Percentiles rank a stretch among this genome's conserved stretches.
Conservation (phyloP, 1,284 basidiomycete species). For the Inonotus hispidus region DNA sequence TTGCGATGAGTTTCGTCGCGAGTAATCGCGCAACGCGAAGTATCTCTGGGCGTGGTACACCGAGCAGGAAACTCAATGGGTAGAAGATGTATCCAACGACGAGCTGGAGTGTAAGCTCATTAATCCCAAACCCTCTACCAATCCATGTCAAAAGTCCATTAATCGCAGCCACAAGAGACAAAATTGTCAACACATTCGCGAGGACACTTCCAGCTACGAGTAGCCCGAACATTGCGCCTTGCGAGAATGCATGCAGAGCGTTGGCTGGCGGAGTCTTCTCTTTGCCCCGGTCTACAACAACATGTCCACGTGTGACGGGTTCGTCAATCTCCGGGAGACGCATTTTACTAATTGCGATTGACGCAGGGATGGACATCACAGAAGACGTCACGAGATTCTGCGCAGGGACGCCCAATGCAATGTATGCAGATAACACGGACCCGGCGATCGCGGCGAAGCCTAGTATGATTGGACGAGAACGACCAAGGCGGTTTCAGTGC, state of each 20-base stretch:
- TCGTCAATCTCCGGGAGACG: conserved; percentile 80
- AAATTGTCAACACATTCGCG: conserved; percentile 74
- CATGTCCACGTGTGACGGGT: conserved; percentile 77
- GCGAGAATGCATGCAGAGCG: conserved; percentile 83
- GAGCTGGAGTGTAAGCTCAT: conserved; percentile 77
- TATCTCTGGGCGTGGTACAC: conserved; percentile 70
- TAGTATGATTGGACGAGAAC: conserved; percentile 20
- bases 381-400: conserved; percentile 85
- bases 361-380: conserved; percentile 93
- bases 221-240: conserved; percentile 83
- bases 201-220: conserved; percentile 82
- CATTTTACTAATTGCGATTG: conserved; percentile 86
- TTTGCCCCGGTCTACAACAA: conserved; percentile 74
- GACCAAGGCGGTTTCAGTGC: background rate
- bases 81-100: conserved; percentile 86
- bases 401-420: conserved; percentile 75
- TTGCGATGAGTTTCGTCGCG: conserved; percentile 82
- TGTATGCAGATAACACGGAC: conserved; percentile 83
- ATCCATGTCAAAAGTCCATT: conserved; percentile 89
- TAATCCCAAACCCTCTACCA: conserved; percentile 81
- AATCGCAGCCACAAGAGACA: conserved; percentile 75
- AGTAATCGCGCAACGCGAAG: conserved; percentile 73
- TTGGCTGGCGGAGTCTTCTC: conserved; percentile 59
- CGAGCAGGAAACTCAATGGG: conserved; percentile 81
- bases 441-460: conserved; percentile 88